These are phyloP conservation scores for Boletus mariae DNA, from an alignment of 1,284 basidiomycete species.

Conservation along the genomic window DNA sequence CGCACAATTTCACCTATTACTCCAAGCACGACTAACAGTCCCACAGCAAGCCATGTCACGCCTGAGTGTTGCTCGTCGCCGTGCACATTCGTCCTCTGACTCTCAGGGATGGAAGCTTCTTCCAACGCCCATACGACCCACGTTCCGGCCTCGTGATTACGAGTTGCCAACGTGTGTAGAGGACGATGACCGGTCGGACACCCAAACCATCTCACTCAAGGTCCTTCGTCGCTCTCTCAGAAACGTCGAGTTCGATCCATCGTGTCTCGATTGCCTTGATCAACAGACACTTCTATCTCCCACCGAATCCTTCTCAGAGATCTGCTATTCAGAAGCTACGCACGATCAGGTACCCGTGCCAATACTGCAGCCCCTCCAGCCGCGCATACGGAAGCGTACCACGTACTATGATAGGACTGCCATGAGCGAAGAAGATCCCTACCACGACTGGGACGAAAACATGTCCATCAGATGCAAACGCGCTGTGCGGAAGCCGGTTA, in stretches of 20 bases:
- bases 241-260: constrained; percentile 33
- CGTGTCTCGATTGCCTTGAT: constrained; percentile 34
- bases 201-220: constrained; percentile 28
- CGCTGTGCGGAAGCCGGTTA: constrained; percentile 18
- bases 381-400: constrained; percentile 30
- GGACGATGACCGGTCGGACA: constrained; percentile 27
- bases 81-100: constrained; percentile 32
- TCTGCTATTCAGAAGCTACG: constrained; percentile 33
- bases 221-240: constrained; percentile 32
- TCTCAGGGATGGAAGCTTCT: constrained; percentile 32
- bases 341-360: constrained; percentile 30
- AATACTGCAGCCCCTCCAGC: constrained; percentile 29
- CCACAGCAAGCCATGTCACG: constrained; percentile 15
- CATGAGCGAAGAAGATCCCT: constrained; percentile 35
- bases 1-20: not conserved
- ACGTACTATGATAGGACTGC: constrained; percentile 31
- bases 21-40: not conserved
- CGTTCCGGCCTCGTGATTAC: constrained; percentile 32
- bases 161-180: constrained; percentile 29
- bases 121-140: constrained; percentile 32
- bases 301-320: constrained; percentile 33
- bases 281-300: constrained; percentile 35
- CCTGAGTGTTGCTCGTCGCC: constrained; percentile 21
- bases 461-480: constrained; percentile 24
- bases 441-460: constrained; percentile 34